These are phyloP conservation scores for Salicornia ramosissima DNA, from an alignment of 148 eudicot species.

Conservation along the genomic window DNA sequence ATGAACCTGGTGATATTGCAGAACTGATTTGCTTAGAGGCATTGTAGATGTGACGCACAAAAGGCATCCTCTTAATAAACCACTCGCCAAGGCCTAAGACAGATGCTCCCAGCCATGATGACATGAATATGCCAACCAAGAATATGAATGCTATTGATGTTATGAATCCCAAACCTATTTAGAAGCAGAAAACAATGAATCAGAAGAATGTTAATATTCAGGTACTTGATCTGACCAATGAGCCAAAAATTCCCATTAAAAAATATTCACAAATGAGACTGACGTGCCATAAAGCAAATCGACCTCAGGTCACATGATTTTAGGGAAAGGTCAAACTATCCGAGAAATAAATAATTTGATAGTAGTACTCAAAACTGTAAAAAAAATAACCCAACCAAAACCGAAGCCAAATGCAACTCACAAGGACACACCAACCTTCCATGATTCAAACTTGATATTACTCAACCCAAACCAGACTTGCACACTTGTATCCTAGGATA, in stretches of 20 bases:
- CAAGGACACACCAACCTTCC: no score
- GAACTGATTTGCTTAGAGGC: slow-evolving; percentile 84
- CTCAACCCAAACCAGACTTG: no score
- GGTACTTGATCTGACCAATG: not conserved
- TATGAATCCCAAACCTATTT: slow-evolving; percentile 62
- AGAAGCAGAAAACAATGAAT: slow-evolving; percentile 9
- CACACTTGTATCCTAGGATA: not conserved
- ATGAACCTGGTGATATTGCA: slow-evolving; percentile 76
- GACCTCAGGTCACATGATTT: not conserved
- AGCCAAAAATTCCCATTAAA: not conserved
- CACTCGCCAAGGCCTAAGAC: slow-evolving; percentile 75
- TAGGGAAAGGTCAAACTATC: not conserved
- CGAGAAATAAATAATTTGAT: not conserved
- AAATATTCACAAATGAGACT: not conserved
- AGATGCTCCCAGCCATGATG: slow-evolving; percentile 85
- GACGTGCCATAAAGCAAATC: not conserved
- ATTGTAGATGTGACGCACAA: slow-evolving; percentile 69
- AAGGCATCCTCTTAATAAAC: slow-evolving; percentile 79
- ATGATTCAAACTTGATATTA: no score
- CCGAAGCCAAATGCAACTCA: no score
- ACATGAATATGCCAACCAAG: slow-evolving; percentile 81
- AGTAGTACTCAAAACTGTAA: no score
- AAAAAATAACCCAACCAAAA: no score
- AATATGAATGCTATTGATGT: slow-evolving; percentile 79
- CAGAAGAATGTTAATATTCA: not conserved